Evolutionary conservation across 805 yeast genomes (phyloP), one percentile per base, ranked within the genome.

Genomic region (Kluyveromyces wickerhamii): DNA sequence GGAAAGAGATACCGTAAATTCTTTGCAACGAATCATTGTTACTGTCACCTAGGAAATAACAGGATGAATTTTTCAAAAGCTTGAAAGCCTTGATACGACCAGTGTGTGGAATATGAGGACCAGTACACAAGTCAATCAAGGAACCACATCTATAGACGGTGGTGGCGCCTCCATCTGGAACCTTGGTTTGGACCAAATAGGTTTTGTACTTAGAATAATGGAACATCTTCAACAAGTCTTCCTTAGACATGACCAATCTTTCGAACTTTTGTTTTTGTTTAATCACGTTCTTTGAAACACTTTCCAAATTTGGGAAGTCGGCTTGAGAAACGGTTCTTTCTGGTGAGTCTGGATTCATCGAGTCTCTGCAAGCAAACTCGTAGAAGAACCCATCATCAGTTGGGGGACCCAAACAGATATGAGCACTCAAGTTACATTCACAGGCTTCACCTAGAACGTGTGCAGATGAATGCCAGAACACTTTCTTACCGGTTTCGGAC

Each of bases 381-480:
- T 92, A 92, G 68, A 89, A 92, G 66, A 92, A 92, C 29, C 98
- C 98, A 45, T 89, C 97, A 36, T 80, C 86, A 41, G 96, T 89
- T 60, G 98, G 98, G 21, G 98, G 98, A 47, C 98, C 98, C 44
- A 78, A 67, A 60, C 85, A 77, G 46, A 92, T 76, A 60, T 89
- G 95, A 45, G 95, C 94, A 48, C 96, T 97, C 59, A 80, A 69
- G 62, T 86, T 92, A 61, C 96, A 81, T 67, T 92, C 98, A 68
- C 95, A 83, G 32, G 96, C 89, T 68, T 92, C 98, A 65, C 98
- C 98, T 50, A 92, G 68, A 36, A 92, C 89, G 65, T 92, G 98
- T 35, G 98, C 98, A 47, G 95, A 82, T 2, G 98, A 92, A 62
- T 92, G 98, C 98, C 98, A 92, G 66, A 92, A 92, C 22, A 89